Base-by-base conservation (phyloP, 177 flowering plant genomes). In the Vitis hybrid region DNA sequence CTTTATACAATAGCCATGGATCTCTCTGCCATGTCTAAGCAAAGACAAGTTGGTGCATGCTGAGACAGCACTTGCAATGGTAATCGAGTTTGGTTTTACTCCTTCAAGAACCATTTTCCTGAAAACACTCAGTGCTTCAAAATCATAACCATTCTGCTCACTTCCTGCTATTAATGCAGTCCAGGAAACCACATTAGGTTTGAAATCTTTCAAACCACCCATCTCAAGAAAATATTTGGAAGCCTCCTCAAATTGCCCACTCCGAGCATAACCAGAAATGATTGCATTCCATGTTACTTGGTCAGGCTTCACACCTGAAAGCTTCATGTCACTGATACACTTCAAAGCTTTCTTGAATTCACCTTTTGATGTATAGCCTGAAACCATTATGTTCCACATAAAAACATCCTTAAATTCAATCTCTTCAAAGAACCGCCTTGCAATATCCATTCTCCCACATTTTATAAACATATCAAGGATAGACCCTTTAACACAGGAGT, bases 111-210 rank as follows among this genome's bases (percentile, higher is more conserved):
- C 46, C 84, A 79, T 81, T 69, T 79, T 74, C 73, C 71, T 64
- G 70, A 81, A 81, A 54, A 81, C 71, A 5, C 60, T 24, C 73
- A 79, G 48, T n/a, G 81, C 82, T 62, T 63, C 72, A 54, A 61
- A 70, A 13, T 76, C 73, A 62, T 60, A 57, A 16, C 79, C 82
- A 68, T 77, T 79, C 64, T 82, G 80, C 50, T 74, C 82, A 64
- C 70, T 70, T 32, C 82, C 85, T 1, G 85, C 71, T 66, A 82
- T 79, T 62, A 82, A 35, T 10, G 85, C 79, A 6, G 81, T 77
- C 84, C 84, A 81, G 11, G 84, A 79, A n/a, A 79, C 82, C 60
- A 79, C 80, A 70, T 81, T 81, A 11, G 82, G 84, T 64, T 65
- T 68, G 62, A 75, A 63, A 56, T 67, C 74, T 56, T 74, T 57